phyloP scores from a whole-genome alignment of 2,329 filamentous ascomycete species.

The Dactylonectria estremocensis region DNA sequence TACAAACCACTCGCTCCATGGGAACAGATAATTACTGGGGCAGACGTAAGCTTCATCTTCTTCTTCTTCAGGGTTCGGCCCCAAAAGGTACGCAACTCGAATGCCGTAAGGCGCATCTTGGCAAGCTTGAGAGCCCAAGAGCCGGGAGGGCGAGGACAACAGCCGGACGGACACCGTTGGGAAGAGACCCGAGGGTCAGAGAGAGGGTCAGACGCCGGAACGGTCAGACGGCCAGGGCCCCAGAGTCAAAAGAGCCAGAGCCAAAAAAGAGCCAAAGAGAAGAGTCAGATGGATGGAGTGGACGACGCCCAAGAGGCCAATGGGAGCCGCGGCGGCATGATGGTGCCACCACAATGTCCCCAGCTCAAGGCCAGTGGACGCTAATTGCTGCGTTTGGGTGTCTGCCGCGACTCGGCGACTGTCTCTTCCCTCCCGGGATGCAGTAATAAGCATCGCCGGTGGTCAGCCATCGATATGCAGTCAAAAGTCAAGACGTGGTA shows the following conservation, averaged over 20 bases:
- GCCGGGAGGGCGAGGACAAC: not conserved
- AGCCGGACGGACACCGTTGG: too few relatives aligned
- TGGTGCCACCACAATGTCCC: conserved; percentile 28
- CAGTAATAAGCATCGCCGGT: not conserved
- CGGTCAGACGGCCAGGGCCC: not conserved
- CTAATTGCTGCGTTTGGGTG: not conserved
- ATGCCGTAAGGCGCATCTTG: conserved; percentile 10
- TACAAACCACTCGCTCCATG: not conserved
- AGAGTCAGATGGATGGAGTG: conserved; percentile 26
- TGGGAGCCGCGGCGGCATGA: conserved; percentile 25
- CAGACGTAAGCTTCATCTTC: conserved; percentile 18
- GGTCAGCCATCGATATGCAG: conserved; percentile 9
- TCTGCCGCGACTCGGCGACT: conserved; percentile 3
- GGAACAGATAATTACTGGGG: not conserved
- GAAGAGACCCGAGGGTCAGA: not conserved
- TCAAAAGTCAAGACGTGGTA: not conserved
- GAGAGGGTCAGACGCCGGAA: conserved; percentile 1
- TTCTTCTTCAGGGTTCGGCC: conserved; percentile 2
- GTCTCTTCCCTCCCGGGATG: conserved; percentile 2
- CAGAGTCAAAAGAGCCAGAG: not conserved
- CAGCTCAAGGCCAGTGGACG: conserved; percentile 17
- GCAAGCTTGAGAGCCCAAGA: conserved; percentile 4
- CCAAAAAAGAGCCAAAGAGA: conserved; percentile 10
- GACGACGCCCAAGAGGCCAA: conserved; percentile 22
- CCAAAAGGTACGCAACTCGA: conserved; percentile 18